Evolutionary conservation across 768 basidiomycete species (phyloP).

Genomic region (Lyophyllum atratum): DNA sequence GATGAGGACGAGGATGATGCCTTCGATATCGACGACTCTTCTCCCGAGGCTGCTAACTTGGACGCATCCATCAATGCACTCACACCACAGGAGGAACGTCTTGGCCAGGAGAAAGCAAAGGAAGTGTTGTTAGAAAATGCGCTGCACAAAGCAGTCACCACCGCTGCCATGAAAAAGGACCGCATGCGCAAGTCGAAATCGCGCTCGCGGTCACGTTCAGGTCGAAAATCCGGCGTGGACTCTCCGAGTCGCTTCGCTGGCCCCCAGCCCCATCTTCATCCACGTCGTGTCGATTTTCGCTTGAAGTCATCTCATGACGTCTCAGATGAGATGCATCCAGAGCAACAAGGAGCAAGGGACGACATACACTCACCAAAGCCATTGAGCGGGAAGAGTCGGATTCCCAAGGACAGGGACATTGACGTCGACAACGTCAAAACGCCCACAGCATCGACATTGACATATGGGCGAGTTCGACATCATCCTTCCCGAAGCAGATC

Average conservation of each 20-base stretch:
- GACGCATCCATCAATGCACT: conserved; percentile 6
- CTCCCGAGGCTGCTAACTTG: conserved; percentile 44
- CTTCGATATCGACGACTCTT: conserved; percentile 94
- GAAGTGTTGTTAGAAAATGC: conserved; percentile 28
- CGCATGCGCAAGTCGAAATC: conserved; percentile 40
- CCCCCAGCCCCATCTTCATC: conserved; percentile 50
- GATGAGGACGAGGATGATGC: conserved; percentile 59
- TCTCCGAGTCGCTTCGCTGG: conserved; percentile 63
- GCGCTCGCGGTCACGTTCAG: conserved; percentile 44
- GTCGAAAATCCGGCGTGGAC: conserved; percentile 58
- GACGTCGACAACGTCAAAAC: conserved; percentile 60
- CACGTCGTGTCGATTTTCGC: conserved; percentile 52
- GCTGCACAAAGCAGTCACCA: conserved; percentile 27
- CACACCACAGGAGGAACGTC: conserved; percentile 14
- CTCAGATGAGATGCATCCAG: conserved; percentile 22
- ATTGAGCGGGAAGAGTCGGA: conserved; percentile 52
- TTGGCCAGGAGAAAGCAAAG: conserved; percentile 29
- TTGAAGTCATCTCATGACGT: conserved; percentile 23
- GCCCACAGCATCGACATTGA: conserved; percentile 52
- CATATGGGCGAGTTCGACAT: conserved; percentile 30
- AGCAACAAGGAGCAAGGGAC: conserved; percentile 37
- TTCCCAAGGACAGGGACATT: conserved; percentile 59
- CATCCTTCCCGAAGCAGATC: conserved; percentile 37
- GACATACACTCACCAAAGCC: conserved; percentile 28
- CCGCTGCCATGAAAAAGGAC: conserved; percentile 32